Conservation (phyloP, 495 filamentous ascomycete genomes). For the Opeltia flavorubescens region DNA sequence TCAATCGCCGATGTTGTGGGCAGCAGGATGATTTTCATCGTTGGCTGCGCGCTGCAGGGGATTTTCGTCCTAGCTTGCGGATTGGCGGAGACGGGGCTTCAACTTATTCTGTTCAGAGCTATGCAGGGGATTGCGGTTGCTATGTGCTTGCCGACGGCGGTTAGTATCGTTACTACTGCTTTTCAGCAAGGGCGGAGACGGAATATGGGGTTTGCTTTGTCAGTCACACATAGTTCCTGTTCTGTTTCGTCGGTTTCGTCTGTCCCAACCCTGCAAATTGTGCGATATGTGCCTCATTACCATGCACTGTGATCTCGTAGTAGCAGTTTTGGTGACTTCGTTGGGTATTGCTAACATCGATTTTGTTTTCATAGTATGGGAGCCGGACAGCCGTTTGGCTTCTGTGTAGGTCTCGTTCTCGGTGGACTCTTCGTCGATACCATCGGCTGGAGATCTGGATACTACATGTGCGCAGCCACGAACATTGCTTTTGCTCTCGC, state of each 20-base stretch:
- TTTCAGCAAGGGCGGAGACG: conserved; percentile 28
- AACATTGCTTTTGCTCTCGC: conserved; percentile 17
- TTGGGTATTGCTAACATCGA: no score
- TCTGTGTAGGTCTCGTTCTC: conserved; percentile 37
- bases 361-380: no score
- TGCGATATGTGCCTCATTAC: no score
- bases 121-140: conserved; percentile 34
- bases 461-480: conserved; percentile 30
- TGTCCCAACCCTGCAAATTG: no score
- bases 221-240: no score
- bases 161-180: conserved; percentile 33
- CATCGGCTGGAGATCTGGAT: conserved; percentile 36
- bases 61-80: conserved; percentile 34
- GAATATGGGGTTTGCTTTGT: conserved; percentile 37
- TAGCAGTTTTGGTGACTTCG: no score
- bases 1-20: conserved; percentile 39
- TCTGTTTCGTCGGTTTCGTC: no score
- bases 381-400: conserved; percentile 35
- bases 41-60: conserved; percentile 29
- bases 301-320: no score
- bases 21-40: conserved; percentile 26
- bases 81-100: conserved; percentile 27
- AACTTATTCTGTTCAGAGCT: conserved; percentile 37
- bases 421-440: conserved; percentile 35
- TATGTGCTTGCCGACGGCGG: conserved; percentile 35